Evolutionary conservation across 2,329 filamentous ascomycete genomes (phyloP).

Genomic region (Calonectria hongkongensis): DNA sequence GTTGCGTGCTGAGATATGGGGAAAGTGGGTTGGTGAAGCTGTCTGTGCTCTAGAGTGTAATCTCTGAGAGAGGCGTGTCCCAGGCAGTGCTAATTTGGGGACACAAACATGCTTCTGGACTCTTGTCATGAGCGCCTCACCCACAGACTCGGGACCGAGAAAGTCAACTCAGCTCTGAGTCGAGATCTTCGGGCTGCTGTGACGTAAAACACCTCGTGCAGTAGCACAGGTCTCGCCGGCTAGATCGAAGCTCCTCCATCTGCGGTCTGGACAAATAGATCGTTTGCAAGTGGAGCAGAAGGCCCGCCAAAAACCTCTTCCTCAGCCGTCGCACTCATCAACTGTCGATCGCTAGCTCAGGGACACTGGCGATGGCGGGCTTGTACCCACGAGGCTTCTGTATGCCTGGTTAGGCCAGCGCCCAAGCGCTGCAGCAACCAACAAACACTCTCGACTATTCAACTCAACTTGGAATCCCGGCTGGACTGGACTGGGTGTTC

Average conservation of each 20-base stretch:
- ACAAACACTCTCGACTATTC: conserved; percentile 4
- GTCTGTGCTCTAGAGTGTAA: conserved; percentile 12
- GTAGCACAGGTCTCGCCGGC: conserved; percentile 26
- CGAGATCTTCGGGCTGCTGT: conserved; percentile 7
- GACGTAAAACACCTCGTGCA: conserved; percentile 34
- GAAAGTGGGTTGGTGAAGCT: conserved; percentile 9
- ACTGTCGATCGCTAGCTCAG: conserved; percentile 26
- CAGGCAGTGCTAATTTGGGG: conserved; percentile 14
- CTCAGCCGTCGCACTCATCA: not conserved
- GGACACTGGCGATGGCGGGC: not conserved
- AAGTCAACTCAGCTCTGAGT: not conserved
- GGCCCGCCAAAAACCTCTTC: conserved; percentile 15
- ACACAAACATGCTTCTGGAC: conserved; percentile 10
- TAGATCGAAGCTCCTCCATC: not conserved
- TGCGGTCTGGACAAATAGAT: conserved; percentile 20
- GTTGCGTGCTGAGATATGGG: conserved; percentile 24
- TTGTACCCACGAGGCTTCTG: conserved; percentile 22
- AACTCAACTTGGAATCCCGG: conserved; percentile 33
- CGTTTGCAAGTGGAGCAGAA: conserved; percentile 16
- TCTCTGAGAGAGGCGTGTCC: conserved; percentile 7
- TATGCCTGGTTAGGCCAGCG: not conserved
- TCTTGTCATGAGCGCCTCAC: not conserved
- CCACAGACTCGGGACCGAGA: conserved; percentile 21
- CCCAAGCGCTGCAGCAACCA: conserved; percentile 25
- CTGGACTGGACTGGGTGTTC: conserved; percentile 33